Evolutionary conservation across 2,329 filamentous ascomycete genomes (phyloP), one percentile per base, ranked within the genome.

Genomic region (Paramyrothecium sp.): DNA sequence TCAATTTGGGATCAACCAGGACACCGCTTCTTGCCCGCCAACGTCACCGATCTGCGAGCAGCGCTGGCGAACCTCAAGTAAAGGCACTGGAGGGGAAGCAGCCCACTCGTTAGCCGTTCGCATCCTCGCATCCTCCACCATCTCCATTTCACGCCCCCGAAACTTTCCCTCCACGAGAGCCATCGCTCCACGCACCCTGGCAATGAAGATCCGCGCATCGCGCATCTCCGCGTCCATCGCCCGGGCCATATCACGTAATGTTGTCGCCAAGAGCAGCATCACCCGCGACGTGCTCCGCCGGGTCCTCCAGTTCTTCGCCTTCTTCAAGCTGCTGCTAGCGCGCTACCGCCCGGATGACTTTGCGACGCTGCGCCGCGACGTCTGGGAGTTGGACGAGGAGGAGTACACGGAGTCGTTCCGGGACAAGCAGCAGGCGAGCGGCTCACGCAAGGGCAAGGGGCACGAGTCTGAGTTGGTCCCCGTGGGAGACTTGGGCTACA

Each of bases 401-500:
- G 74, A 73, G 11, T 80, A 80, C 50, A 17, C 59, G 0, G 56
- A 59, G 10, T 78, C 77, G 0, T 80, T 79, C 57, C 64, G 61
- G 12, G 56, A 61, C 0, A 47, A 55, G 83, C 58, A 74, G 4
- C 78, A 86, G 34, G 71, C 79, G 44, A 34, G 51, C n/a, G 49
- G 33, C 23, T 53, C 51, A 8, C 44, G 33, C 75, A 60, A 71
- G 67, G 48, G 70, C 69, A 49, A 23, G 1, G 67, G 68, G 19
- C 5, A 44, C 13, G 67, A 69, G 17, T 70, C 75, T 0, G 56
- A 67, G 34, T 72, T 91, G 33, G 71, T 80, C 2, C 71, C 86
- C 1, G 81, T 89, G 59, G 88, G 87, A 1, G 87, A 91, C 66
- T 78, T 92, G 72, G 89, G 89, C 3, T 90, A 89, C 67, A 90